Evolutionary conservation across 208 protist genomes (phyloP), one percentile per base, ranked within the genome.

Genomic region (Acanthamoeba culbertsoni): DNA sequence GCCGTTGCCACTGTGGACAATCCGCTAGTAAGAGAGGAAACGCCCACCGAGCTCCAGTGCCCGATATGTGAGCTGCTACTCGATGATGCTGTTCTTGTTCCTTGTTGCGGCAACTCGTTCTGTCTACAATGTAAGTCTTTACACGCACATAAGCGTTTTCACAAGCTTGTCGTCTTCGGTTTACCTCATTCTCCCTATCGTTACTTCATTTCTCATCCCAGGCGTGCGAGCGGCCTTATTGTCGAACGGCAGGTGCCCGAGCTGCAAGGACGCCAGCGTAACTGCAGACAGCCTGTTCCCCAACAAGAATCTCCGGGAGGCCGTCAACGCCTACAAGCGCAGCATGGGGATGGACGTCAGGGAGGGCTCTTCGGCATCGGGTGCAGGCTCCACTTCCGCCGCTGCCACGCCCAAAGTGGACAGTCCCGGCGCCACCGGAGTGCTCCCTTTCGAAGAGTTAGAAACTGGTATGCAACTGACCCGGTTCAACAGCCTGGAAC

Each of bases 101-200:
- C 94, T 31, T 96, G 95, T 77, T 96, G 95, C 82, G 43, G 53
- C 14, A 86, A 63, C 26, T 94, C 46, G 57, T 95, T 94, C 55
- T 96, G 95, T 65, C 65, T 93, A 43, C 33, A 75, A 62, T 96
- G 95, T 75, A 43, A 75, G 63, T 75, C 63, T 75, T 43, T 43
- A 57, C 18, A 23, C 51, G 51, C 51, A 57, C 51, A 20, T 57
- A 3, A 57, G 51, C 18, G 20, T 57, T 26, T n/a, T 26, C 51
- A 6, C 10, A 14, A 5, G 1, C 51, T 6, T 92, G 77, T 94
- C 23, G 28, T 42, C n/a, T 7, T 10, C 35, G n/a, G 35, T 75
- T n/a, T 43, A 37, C 35, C 35, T 75, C 35, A 28, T 28, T 37
- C 33, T 28, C 26, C 33, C 33, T 10, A 7, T n/a, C 33, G 26